A percentile compares a stretch with the other conserved stretches of the same genome.
Evolutionary conservation across 257 asterid species (phyloP).

Genomic region (Eucommia ulmoides): DNA sequence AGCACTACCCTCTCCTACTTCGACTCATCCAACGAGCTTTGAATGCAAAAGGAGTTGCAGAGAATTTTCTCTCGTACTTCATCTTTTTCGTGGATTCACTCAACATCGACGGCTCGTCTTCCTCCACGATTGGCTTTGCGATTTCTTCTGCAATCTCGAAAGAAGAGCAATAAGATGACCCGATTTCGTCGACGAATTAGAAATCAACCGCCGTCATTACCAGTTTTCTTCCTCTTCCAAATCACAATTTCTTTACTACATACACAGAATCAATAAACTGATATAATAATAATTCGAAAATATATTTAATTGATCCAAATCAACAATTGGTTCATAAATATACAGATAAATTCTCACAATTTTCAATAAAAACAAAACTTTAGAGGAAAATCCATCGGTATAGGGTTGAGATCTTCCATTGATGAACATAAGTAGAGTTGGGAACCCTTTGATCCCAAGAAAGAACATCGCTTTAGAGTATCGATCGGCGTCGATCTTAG

Average conservation of each 20-base stretch:
- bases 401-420: constrained; percentile 77
- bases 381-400: constrained; percentile 86
- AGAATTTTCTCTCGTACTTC: background rate
- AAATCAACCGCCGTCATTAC: constrained; percentile 33
- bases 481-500: constrained; percentile 83
- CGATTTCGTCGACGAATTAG: constrained; percentile 56
- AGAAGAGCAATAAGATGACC: constrained; percentile 40
- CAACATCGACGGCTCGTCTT: background rate
- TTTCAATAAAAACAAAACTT: no score
- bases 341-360: no score
- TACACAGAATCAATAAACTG: no score
- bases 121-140: background rate
- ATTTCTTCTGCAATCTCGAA: constrained; percentile 60
- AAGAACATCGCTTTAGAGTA: constrained; percentile 55
- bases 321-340: no score
- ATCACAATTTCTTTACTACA: constrained; percentile 11
- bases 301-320: no score
- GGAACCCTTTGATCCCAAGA: constrained; percentile 74
- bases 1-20: background rate
- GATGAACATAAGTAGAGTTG: constrained; percentile 68
- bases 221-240: constrained; percentile 17
- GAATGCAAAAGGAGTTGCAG: background rate
- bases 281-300: no score
- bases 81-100: background rate
- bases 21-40: background rate